These are phyloP conservation scores for Sorghum bicolor DNA, from an alignment of 176 grass and related monocot species.

Conservation along the genomic window Sorghum_bicolor_NCBIv3 NC_012870.2:20727501-20728000, in stretches of 20 bases:
- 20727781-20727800: not conserved
- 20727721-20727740: slow-evolving; percentile 42
- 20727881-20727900: slow-evolving; percentile 80
- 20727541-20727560: slow-evolving; percentile 64
- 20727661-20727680: slow-evolving; percentile 20
- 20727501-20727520: too few relatives aligned
- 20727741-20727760: slow-evolving; percentile 55
- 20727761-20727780: not conserved
- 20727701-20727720: slow-evolving; percentile 63
- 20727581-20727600: not conserved
- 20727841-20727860: slow-evolving; percentile 38
- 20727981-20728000: too few relatives aligned
- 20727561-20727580: slow-evolving; percentile 16
- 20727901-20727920: too few relatives aligned
- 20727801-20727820: not conserved
- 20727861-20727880: slow-evolving; percentile 71
- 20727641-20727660: not conserved
- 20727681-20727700: slow-evolving; percentile 34
- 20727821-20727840: not conserved
- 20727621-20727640: not conserved
- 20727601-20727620: not conserved
- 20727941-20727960: too few relatives aligned
- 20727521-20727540: slow-evolving; percentile 42
- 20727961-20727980: too few relatives aligned
- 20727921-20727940: too few relatives aligned